These are phyloP conservation scores for Lindgomyces ingoldianus DNA, from an alignment of 495 filamentous ascomycete genomes.

Conservation along the genomic window DNA sequence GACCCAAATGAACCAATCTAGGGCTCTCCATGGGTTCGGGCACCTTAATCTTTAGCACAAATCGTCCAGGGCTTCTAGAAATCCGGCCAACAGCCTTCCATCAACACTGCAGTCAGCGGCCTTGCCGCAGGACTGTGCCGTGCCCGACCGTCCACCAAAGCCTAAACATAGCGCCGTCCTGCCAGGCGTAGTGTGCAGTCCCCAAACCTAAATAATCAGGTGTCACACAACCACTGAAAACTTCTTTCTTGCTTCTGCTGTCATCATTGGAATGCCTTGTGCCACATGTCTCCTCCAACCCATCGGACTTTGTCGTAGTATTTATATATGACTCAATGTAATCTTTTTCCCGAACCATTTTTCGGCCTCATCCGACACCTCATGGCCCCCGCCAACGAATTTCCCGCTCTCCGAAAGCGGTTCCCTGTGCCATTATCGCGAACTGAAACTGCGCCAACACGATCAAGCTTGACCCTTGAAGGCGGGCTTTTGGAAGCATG, in stretches of 20 bases:
- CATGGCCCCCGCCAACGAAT: slow-evolving; percentile 20
- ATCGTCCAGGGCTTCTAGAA: neutral
- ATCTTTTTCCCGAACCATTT: neutral
- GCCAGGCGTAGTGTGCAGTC: no score
- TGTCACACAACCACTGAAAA: no score
- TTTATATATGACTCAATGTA: neutral
- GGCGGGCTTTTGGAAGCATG: slow-evolving; percentile 33
- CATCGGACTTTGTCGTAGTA: neutral
- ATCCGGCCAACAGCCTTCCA: neutral
- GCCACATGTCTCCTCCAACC: neutral
- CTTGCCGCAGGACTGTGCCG: neutral
- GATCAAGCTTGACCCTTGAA: slow-evolving; percentile 16
- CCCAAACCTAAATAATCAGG: neutral
- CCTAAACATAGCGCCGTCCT: neutral
- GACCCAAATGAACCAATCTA: neutral
- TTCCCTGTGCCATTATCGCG: slow-evolving; percentile 6
- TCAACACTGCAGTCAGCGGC: neutral
- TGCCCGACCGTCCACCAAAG: neutral
- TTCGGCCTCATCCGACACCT: neutral
- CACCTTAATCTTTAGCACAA: neutral
- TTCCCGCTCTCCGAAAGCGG: neutral
- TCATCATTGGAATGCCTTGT: neutral
- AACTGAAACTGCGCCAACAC: slow-evolving; percentile 10
- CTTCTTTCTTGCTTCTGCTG: neutral
- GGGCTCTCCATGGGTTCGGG: neutral